Evolutionary conservation across 163 green algal genomes (phyloP), one percentile per base, ranked within the genome.

Genomic region (Volvox carteri): DNA sequence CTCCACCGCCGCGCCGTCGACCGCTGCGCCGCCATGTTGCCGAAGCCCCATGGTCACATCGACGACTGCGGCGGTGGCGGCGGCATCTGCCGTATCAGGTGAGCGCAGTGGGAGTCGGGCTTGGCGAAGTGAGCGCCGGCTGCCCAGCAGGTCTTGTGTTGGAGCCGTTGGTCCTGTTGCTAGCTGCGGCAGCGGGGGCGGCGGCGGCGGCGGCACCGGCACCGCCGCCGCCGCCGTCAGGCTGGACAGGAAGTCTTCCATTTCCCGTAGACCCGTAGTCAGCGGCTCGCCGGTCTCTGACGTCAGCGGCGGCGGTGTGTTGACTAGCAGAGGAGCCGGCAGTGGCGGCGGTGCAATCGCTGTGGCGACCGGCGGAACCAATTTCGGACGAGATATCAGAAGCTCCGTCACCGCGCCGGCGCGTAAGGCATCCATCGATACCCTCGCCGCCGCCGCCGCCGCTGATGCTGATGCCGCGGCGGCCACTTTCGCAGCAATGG

Each of bases 191-290:
- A 19, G 37, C 16, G 70, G 37, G 7, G 5, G 28, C 30, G 8
- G 28, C 28, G 62, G 14, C 23, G 28, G 62, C 62, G 62, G 62
- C 62, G 62, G 28, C 28, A 7, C 7, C 4, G 62, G 62, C 8
- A n/a, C n/a, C n/a, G n/a, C n/a, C 54, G 54, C 54, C 28, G 5
- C 54, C 7, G 14, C 11, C 28, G 41, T 78, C 14, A 78, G 70
- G 41, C 37, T 78, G 37, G 70, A 56, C 37, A 78, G 70, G 70
- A 78, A 78, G 70, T 41, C 70, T 21, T 78, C 70, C 70, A 78
- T 78, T 21, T 58, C 70, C 18, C 70, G 37, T 18, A 78, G 25
- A 6, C 70, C 70, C 19, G 70, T 78, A 9, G 70, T 21, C 41
- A 78, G 6, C 25, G 70, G 70, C 70, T 78, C 70, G 30, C 14